Percentiles rank a stretch among this genome's conserved stretches.
phyloP scores from a whole-genome alignment of 495 filamentous ascomycete genomes.

The Podospora didyma region DNA sequence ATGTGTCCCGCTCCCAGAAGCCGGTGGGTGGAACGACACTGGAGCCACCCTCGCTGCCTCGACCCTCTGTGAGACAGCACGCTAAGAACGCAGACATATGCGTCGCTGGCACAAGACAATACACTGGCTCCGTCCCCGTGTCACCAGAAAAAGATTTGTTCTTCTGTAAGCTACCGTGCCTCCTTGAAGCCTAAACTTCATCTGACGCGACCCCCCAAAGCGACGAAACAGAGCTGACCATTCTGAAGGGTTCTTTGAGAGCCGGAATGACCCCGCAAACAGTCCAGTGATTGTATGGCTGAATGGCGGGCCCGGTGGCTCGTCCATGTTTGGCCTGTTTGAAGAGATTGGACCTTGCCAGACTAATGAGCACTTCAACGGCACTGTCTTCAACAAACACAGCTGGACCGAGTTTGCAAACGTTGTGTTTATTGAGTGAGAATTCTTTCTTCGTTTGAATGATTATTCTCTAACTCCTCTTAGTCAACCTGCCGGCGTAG shows the following conservation, averaged over 20 bases:
- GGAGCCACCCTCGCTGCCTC: not conserved
- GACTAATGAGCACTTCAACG: slow-evolving; percentile 12
- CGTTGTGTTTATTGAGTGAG: slow-evolving; percentile 55
- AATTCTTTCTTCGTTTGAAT: not conserved
- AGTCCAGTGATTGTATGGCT: slow-evolving; percentile 53
- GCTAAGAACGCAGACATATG: not conserved
- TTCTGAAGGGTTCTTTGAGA: slow-evolving; percentile 35
- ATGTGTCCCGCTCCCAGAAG: too few relatives aligned
- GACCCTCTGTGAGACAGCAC: not conserved
- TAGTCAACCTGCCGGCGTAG: slow-evolving; percentile 4
- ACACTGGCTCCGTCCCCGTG: not conserved
- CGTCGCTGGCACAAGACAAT: slow-evolving; percentile 2
- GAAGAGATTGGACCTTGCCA: slow-evolving; percentile 18
- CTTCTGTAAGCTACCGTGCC: not conserved
- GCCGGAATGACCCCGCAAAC: slow-evolving; percentile 41
- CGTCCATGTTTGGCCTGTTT: slow-evolving; percentile 24
- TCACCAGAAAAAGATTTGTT: slow-evolving; percentile 1
- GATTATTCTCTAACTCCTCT: not conserved
- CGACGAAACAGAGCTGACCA: too few relatives aligned
- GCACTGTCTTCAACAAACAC: slow-evolving; percentile 33
- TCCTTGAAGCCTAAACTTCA: too few relatives aligned
- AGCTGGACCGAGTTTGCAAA: slow-evolving; percentile 60
- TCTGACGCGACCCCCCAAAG: too few relatives aligned
- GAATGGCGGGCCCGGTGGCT: slow-evolving; percentile 44
- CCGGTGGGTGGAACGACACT: not conserved